These are phyloP conservation scores for Aspergillaceae sp. DNA, from an alignment of 2,329 filamentous ascomycete species.

Conservation along the genomic window DNA sequence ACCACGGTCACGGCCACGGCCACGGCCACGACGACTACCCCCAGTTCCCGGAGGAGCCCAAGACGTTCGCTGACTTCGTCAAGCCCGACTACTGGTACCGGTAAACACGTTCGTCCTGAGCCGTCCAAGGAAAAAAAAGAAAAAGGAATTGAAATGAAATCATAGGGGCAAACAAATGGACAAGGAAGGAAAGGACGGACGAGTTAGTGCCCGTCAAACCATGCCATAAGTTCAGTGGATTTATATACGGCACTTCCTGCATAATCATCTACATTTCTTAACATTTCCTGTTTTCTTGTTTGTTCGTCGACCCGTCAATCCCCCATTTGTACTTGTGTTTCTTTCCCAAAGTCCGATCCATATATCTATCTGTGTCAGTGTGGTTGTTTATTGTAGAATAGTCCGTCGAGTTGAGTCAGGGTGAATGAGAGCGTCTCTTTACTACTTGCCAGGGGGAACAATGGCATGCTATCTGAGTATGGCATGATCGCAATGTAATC, in stretches of 20 bases:
- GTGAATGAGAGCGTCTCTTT: constrained; percentile 5
- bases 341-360: not conserved
- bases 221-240: constrained; percentile 1
- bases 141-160: not conserved
- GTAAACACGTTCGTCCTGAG: constrained; percentile 23
- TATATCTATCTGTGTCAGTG: constrained; percentile 5
- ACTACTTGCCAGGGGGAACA: too few species aligned
- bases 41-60: constrained; percentile 68
- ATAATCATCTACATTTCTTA: not conserved
- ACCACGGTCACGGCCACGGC: constrained; percentile 31
- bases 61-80: constrained; percentile 94
- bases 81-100: constrained; percentile 85
- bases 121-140: not conserved
- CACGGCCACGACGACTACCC: constrained; percentile 41
- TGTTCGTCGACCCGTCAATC: too few species aligned
- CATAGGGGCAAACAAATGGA: too few species aligned
- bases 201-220: constrained; percentile 1
- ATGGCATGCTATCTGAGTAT: not conserved
- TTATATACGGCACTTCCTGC: too few species aligned
- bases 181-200: too few species aligned
- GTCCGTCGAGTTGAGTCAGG: constrained; percentile 1
- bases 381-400: constrained; percentile 16
- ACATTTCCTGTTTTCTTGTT: constrained; percentile 2
- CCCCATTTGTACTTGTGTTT: not conserved
- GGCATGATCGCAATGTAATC: not conserved